Evolutionary conservation across 768 basidiomycete genomes (phyloP).

Genomic region (Candolleomyces eurysporus): DNA sequence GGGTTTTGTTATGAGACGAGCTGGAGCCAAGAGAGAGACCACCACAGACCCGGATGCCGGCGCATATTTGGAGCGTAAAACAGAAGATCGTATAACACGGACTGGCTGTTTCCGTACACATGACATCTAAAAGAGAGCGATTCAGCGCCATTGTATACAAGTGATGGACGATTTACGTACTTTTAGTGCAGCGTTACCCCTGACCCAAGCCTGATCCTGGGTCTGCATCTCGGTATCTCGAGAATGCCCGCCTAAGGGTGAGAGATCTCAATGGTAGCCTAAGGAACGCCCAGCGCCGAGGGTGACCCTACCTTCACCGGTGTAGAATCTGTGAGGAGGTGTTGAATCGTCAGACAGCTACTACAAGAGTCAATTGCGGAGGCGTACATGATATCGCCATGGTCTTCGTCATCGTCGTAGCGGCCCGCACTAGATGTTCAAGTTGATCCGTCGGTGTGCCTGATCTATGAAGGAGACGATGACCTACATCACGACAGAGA

Average conservation of each 20-base stretch:
- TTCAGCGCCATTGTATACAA: neutral
- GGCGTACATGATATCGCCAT: neutral
- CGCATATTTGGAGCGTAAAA: neutral
- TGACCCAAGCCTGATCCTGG: neutral
- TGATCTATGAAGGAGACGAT: neutral
- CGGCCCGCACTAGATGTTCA: neutral
- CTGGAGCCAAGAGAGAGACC: neutral
- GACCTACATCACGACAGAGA: neutral
- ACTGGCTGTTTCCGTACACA: neutral
- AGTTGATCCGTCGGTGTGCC: neutral
- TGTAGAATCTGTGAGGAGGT: neutral
- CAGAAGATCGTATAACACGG: neutral
- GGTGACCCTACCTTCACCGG: neutral
- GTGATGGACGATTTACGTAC: neutral
- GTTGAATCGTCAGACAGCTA: neutral
- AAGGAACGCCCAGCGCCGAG: too few relatives aligned
- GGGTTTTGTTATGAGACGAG: neutral
- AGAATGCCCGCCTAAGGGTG: neutral
- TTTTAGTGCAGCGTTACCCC: neutral
- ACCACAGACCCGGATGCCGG: neutral
- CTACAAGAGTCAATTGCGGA: neutral
- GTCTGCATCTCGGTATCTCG: neutral
- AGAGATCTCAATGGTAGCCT: neutral
- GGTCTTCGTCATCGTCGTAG: slow-evolving; percentile 1
- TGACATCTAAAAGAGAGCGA: neutral